Base-by-base conservation (phyloP, 1,284 basidiomycete genomes). In the Phlebopus sp. region DNA sequence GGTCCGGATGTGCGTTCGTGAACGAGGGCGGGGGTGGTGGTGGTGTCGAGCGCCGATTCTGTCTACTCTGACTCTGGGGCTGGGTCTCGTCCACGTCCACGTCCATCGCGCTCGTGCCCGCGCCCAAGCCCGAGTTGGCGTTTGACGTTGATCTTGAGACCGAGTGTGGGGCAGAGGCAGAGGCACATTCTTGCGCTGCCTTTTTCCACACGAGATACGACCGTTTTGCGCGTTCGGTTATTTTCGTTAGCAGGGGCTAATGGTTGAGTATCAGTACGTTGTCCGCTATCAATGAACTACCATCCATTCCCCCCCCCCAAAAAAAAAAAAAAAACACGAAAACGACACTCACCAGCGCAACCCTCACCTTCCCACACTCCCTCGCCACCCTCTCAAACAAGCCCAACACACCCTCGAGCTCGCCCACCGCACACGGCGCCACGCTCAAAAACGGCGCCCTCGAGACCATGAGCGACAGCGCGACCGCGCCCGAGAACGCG, bases 401-500 rank as follows among this genome's bases (percentile, higher is more conserved):
- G 25, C 68, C 63, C 46, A 71, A 73, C 13, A 74, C 72, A 14
- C 67, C 67, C 42, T 79, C 78, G 29, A 81, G 61, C 49, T 79
- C 75, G 52, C 71, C 68, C 18, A 80, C 59, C 2, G 79, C 79
- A 72, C 75, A 71, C 58, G 76, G 59, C 42, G 79, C 72, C 59
- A 77, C 53, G 58, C 81, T 63, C 55, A 80, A 60, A 54, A 75
- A 65, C 53, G 80, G 69, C 59, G 76, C 66, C 57, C 75, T 79
- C 60, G 67, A 80, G 55, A 71, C 81, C 62, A 75, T 79, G 64
- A 71, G 72, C 53, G 67, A 82, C 58, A 89, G 63, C 0, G 85
- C 85, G 50, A 86, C 83, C 85, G 83, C 79, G 31, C 84, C 85
- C 37, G 86, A 87, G 63, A 87, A 90, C 15, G 83, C 75, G 58